Base-by-base conservation (phyloP, 306 rosid genomes). In the Pyrus betulifolia region DNA sequence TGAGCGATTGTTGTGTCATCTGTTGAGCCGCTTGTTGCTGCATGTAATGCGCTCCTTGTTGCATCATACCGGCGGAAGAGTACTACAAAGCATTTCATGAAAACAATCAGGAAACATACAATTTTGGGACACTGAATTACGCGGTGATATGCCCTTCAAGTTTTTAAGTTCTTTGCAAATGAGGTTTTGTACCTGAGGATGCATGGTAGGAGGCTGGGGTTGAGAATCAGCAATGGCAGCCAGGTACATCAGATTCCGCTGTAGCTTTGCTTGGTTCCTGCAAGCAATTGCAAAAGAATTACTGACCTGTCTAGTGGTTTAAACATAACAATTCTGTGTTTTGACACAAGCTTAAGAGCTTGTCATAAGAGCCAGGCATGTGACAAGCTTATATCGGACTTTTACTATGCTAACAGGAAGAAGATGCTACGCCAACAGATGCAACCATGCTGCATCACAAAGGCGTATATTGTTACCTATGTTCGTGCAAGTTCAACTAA, bases 151-250 rank as follows among this genome's bases (percentile, higher is more conserved):
- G 19, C 13, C 44, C 31, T 60, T 40, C 38, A 42, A 23, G 35
- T 44, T 61, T 17, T 11, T 15, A 10, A 60, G 3, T 14, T 42
- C 44, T 45, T 49, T 1, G 57, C 64, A 81, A 69, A 67, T 44
- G 49, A 18, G 28, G 57, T 6, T 3, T 2, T 77, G 60, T 87
- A 95, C 99, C 97, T 95, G 99, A 73, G 96, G 86, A 52, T 90
- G 80, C 87, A 95, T 88, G 52, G 87, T 76, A 33, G 96, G 91
- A 64, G 97, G 96, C 80, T 95, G 99, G 67, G 99, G 99, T 81
- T 95, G 99, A 76, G 99, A 95, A 86, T 95, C 99, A 78, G 99
- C 99, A 70, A 95, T 95, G 71, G 99, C 99, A 76, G 99, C 99
- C 18, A 95, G 85, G 86, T 95, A 95, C 97, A 95, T 95, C 67